Percentiles rank a stretch among this genome's conserved stretches.
Evolutionary conservation across 371 early-diverging fungal genomes (phyloP).

Genomic region (Blyttiomyces sp.): DNA sequence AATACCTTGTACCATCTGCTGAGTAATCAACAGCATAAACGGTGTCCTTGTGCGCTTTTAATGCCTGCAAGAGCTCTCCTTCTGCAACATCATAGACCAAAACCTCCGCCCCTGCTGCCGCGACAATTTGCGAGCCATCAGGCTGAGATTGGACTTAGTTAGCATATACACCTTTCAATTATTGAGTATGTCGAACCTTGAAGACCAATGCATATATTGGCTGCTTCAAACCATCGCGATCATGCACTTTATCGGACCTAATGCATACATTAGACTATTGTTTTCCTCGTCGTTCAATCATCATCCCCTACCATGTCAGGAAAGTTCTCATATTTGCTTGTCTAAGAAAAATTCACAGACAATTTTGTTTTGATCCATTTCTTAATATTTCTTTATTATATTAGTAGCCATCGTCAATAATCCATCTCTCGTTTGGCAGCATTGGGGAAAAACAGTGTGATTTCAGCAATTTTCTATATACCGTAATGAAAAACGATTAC

Average conservation of each 20-base stretch:
- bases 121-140: slow-evolving; percentile 46
- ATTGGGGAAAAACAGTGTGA: no score
- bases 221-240: slow-evolving; percentile 34
- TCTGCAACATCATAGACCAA: slow-evolving; percentile 46
- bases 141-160: slow-evolving; percentile 5
- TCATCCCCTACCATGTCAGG: slow-evolving; percentile 13
- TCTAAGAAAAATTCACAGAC: no score
- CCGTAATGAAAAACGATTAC: no score
- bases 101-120: slow-evolving; percentile 42
- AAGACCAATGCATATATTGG: slow-evolving; percentile 50
- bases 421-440: no score
- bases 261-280: neutral
- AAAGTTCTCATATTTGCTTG: slow-evolving; percentile 8
- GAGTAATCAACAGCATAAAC: slow-evolving; percentile 38
- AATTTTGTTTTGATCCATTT: no score
- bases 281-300: neutral
- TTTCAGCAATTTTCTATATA: slow-evolving; percentile 7
- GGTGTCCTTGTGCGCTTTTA: slow-evolving; percentile 50
- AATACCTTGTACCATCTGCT: slow-evolving; percentile 25
- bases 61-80: slow-evolving; percentile 44
- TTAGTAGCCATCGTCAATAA: no score
- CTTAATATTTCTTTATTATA: no score
- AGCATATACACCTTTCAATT: neutral
- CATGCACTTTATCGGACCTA: slow-evolving; percentile 34
- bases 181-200: slow-evolving; percentile 11